Conservation (phyloP, 1,139 yeast species). For the Pichia sp. region DNA sequence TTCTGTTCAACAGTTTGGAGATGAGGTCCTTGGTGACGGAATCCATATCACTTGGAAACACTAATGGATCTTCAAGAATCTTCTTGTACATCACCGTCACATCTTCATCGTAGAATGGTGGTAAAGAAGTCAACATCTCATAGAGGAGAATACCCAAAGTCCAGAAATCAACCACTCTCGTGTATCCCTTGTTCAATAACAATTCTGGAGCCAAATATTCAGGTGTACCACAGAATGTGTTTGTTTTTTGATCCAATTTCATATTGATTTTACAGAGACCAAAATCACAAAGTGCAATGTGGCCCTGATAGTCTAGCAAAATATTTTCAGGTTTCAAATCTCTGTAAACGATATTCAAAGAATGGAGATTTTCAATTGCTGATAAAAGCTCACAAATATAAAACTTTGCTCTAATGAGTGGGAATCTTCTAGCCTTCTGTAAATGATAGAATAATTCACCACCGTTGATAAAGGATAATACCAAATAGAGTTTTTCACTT, state of each 20-base stretch:
- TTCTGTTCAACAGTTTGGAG: conserved; percentile 70
- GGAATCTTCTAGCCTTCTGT: conserved; percentile 86
- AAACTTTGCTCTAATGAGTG: conserved; percentile 82
- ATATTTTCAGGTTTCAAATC: conserved; percentile 96
- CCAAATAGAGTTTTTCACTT: conserved; percentile 88
- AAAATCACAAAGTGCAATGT: conserved; percentile 94
- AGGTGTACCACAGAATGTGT: conserved; percentile 95
- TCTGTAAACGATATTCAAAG: conserved; percentile 84
- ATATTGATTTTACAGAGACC: conserved; percentile 93
- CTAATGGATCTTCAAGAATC: conserved; percentile 79
- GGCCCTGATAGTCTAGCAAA: conserved; percentile 90
- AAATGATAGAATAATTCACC: conserved; percentile 95
- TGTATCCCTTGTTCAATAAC: conserved; percentile 84
- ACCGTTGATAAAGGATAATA: conserved; percentile 89
- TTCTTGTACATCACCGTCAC: conserved; percentile 92
- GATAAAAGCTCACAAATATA: conserved; percentile 90
- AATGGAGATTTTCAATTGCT: conserved; percentile 88
- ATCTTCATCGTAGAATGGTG: conserved; percentile 94
- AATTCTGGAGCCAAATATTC: conserved; percentile 96
- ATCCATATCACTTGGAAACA: conserved; percentile 86
- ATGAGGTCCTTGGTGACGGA: conserved; percentile 82
- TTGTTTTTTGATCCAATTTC: conserved; percentile 63
- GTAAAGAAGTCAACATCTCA: conserved; percentile 95
- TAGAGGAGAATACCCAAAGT: conserved; percentile 87
- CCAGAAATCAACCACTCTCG: conserved; percentile 98